phyloP scores from a whole-genome alignment of 306 rosid species.

The Lathyrus oleraceus region DNA sequence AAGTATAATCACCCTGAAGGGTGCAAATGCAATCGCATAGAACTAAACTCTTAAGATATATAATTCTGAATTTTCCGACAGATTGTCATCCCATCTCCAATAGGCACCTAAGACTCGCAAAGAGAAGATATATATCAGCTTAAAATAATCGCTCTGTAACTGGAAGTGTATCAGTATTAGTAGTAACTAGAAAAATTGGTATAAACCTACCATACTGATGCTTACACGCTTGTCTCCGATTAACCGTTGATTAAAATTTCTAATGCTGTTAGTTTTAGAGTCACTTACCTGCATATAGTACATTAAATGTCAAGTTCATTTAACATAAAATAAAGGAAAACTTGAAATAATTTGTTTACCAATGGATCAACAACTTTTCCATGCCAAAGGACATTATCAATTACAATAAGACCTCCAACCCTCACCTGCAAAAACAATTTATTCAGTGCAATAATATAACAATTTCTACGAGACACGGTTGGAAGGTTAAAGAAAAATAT shows the following conservation, averaged over 20 bases:
- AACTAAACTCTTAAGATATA: background rate
- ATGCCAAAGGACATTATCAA: conserved; percentile 95
- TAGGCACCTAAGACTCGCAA: conserved; percentile 69
- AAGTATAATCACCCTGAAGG: conserved; percentile 13
- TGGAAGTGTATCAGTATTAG: conserved; percentile 21
- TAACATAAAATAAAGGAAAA: conserved; percentile 16
- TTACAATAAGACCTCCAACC: conserved; percentile 80
- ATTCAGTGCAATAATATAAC: background rate
- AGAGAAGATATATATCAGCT: conserved; percentile 20
- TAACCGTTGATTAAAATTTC: conserved; percentile 62
- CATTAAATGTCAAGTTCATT: conserved; percentile 26
- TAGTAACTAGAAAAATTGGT: background rate
- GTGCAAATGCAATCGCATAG: background rate
- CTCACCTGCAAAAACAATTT: conserved; percentile 62
- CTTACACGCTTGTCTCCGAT: conserved; percentile 75
- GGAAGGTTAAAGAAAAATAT: background rate
- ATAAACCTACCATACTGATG: conserved; percentile 75
- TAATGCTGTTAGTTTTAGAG: conserved; percentile 70
- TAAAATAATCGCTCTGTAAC: conserved; percentile 1
- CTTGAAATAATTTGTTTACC: conserved; percentile 48
- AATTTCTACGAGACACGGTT: conserved; percentile 12
- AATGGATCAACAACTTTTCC: conserved; percentile 87
- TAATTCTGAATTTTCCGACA: no score
- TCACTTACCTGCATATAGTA: conserved; percentile 65
- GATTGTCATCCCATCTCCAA: conserved; percentile 96